Percentiles rank a stretch among this genome's conserved stretches.
These are phyloP conservation scores for Melampsora medusae DNA, from an alignment of 1,284 basidiomycete species.

Conservation along the genomic window DNA sequence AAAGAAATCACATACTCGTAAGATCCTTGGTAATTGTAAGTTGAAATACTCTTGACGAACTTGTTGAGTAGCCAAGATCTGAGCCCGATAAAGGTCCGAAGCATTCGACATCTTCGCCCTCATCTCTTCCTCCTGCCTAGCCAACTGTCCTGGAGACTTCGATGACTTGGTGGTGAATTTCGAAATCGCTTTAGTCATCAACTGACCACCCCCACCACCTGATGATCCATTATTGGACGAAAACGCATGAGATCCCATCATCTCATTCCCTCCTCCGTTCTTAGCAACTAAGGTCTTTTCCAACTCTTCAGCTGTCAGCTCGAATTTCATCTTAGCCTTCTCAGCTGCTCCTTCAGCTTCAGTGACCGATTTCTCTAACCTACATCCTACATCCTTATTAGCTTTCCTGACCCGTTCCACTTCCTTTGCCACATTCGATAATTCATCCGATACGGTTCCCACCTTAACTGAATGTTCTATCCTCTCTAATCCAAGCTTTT, in stretches of 20 bases:
- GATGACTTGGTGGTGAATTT: slow-evolving; percentile 80
- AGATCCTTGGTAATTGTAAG: slow-evolving; percentile 86
- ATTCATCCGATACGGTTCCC: slow-evolving; percentile 19
- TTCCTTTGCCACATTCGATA: slow-evolving; percentile 23
- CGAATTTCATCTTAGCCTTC: slow-evolving; percentile 81
- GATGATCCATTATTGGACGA: background rate
- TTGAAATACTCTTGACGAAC: slow-evolving; percentile 96
- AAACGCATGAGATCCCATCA: slow-evolving; percentile 63
- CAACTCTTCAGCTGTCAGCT: slow-evolving; percentile 86
- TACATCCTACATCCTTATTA: slow-evolving; percentile 76
- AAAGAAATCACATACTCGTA: slow-evolving; percentile 64
- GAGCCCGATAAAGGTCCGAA: slow-evolving; percentile 84
- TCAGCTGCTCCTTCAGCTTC: slow-evolving; percentile 87
- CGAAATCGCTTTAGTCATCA: slow-evolving; percentile 69
- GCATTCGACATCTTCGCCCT: slow-evolving; percentile 76
- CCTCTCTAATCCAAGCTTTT: slow-evolving; percentile 25
- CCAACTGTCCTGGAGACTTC: slow-evolving; percentile 70
- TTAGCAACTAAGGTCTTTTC: slow-evolving; percentile 90
- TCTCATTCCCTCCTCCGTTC: slow-evolving; percentile 62
- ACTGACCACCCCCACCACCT: slow-evolving; percentile 48
- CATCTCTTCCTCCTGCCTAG: slow-evolving; percentile 91
- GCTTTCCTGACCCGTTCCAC: slow-evolving; percentile 35
- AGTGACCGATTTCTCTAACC: slow-evolving; percentile 81
- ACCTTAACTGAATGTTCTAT: slow-evolving; percentile 15
- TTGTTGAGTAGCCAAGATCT: slow-evolving; percentile 82